Base-by-base conservation (phyloP, 2,329 filamentous ascomycete genomes). In the Aspergillus sojae region DNA sequence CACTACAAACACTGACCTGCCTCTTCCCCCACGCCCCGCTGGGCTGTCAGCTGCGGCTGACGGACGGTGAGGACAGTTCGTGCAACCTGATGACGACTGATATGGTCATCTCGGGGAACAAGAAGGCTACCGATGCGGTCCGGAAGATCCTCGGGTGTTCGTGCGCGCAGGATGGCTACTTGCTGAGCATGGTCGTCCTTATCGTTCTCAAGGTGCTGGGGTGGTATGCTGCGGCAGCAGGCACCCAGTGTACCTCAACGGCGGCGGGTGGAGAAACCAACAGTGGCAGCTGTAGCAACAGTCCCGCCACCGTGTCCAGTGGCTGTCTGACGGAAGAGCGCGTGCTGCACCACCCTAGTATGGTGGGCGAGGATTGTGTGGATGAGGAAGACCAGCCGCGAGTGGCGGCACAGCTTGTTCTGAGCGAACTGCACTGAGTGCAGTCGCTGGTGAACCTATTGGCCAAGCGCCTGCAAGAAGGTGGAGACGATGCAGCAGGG, bases 111-210 rank as follows among this genome's bases (percentile, higher is more conserved):
- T 21, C 21, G 16, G 16, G 46, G 14, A 58, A 58, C 28, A 28
- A 48, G 39, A 11, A 39, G 41, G 46, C 56, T 11, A 58, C 16
- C 23, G 56, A 58, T 12, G 45, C 41, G n/a, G 26, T 58, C 43
- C n/a, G 56, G 11, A 58, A 9, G 3, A 58, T 58, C 19, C 56
- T 58, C 10, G 39, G 34, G 21, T 58, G 56, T n/a, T n/a, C 23
- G 16, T 58, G 56, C 21, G 28, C 56, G n/a, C 26, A 58, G 23
- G 56, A 58, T 21, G 30, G 56, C 41, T 48, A 58, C 43, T 41
- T 58, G 5, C 39, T 58, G 16, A 28, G 21, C 19, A 32, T 34
- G 16, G 5, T 58, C 16, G 43, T 23, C 21, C 41, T 58, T 11
- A 34, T 58, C 5, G 41, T 48, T 16, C 46, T 58, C 12, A 26